phyloP scores from a whole-genome alignment of 2,329 filamentous ascomycete species.

The Pezicula carpinea region DNA sequence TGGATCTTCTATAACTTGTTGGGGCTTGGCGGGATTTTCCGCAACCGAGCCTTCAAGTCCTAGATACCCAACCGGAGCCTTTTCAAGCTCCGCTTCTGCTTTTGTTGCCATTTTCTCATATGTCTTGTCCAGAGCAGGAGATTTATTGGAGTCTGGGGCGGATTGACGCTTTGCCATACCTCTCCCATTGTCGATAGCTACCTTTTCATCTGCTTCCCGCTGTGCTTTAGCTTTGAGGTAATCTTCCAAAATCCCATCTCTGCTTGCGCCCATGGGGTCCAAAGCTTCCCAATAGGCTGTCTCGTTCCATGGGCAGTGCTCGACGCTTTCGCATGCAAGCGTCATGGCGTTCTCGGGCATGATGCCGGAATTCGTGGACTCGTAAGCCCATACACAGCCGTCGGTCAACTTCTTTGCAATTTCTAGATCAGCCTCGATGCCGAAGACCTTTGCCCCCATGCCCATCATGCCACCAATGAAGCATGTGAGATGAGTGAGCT shows the following conservation, averaged over 20 bases:
- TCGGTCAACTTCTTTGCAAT: conserved; percentile 59
- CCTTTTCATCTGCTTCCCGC: conserved; percentile 31
- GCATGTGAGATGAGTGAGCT: conserved; percentile 55
- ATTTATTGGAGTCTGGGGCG: background rate
- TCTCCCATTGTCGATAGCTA: background rate
- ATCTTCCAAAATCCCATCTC: conserved; percentile 37
- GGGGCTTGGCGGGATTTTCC: conserved; percentile 2
- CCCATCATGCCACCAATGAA: conserved; percentile 69
- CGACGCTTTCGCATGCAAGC: conserved; percentile 39
- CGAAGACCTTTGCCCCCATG: conserved; percentile 59
- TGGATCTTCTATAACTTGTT: conserved; percentile 14
- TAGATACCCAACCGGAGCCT: conserved; percentile 10
- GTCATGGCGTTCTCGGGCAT: conserved; percentile 56
- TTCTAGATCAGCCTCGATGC: conserved; percentile 54
- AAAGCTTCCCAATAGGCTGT: conserved; percentile 21
- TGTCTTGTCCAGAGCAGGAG: background rate
- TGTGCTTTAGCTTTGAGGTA: conserved; percentile 35
- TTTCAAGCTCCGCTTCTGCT: conserved; percentile 18
- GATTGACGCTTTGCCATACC: background rate
- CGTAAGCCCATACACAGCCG: conserved; percentile 67
- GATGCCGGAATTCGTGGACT: conserved; percentile 52
- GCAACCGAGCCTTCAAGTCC: conserved; percentile 2
- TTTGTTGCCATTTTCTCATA: conserved; percentile 6
- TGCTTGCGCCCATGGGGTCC: conserved; percentile 35
- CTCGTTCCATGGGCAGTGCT: conserved; percentile 27